phyloP scores from a whole-genome alignment of 805 yeast species.

The Ogataea henricii region DNA sequence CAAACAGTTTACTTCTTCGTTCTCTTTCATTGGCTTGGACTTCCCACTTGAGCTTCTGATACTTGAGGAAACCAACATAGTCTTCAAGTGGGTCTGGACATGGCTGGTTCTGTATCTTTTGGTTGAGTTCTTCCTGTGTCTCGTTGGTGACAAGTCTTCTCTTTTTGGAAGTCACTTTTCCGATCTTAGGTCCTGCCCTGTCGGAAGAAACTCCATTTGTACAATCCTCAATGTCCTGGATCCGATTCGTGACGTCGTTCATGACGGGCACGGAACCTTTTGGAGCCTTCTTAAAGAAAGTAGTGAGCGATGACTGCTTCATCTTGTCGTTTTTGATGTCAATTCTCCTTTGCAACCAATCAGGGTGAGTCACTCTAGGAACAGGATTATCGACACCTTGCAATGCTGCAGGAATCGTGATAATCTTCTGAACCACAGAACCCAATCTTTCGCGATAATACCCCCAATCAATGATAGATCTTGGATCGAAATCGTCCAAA shows the following conservation, averaged over 20 bases:
- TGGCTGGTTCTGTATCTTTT: slow-evolving; percentile 48
- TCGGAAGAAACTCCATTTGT: slow-evolving; percentile 25
- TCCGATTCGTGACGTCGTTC: slow-evolving; percentile 35
- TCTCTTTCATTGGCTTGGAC: slow-evolving; percentile 70
- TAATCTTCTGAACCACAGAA: slow-evolving; percentile 90
- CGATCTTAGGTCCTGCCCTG: slow-evolving; percentile 34
- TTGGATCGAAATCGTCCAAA: slow-evolving; percentile 79
- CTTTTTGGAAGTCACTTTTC: slow-evolving; percentile 51
- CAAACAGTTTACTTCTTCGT: slow-evolving; percentile 78
- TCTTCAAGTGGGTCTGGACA: slow-evolving; percentile 72
- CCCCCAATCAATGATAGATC: slow-evolving; percentile 89
- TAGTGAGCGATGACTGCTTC: slow-evolving; percentile 67
- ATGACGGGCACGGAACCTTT: slow-evolving; percentile 39
- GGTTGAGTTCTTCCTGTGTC: slow-evolving; percentile 47
- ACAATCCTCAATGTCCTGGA: slow-evolving; percentile 74
- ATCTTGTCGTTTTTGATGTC: slow-evolving; percentile 60
- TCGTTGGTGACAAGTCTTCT: slow-evolving; percentile 38
- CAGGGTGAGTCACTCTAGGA: slow-evolving; percentile 92
- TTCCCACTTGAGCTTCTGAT: slow-evolving; percentile 88
- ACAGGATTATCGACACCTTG: slow-evolving; percentile 90
- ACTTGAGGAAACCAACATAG: slow-evolving; percentile 65
- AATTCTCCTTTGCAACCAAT: slow-evolving; percentile 78
- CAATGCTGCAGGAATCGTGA: slow-evolving; percentile 95
- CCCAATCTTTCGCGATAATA: slow-evolving; percentile 90
- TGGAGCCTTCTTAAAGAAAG: slow-evolving; percentile 53